Percentiles rank a stretch among this genome's conserved stretches.
These are phyloP conservation scores for Monosporascus sp. DNA, from an alignment of 2,329 filamentous ascomycete species.

Conservation along the genomic window DNA sequence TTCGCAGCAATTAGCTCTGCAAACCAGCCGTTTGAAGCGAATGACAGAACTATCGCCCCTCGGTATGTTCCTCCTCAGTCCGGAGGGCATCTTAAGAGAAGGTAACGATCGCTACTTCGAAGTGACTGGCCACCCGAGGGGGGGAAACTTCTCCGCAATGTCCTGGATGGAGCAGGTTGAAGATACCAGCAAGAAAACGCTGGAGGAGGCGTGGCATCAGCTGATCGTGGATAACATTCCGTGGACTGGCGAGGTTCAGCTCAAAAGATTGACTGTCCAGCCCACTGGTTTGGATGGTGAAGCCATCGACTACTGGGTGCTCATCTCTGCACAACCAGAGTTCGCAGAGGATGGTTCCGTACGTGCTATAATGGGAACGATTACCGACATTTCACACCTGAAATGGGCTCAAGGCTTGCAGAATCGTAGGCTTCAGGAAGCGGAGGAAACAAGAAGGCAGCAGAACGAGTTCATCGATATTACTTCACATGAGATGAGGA, in stretches of 20 bases:
- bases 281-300: slow-evolving; percentile 30
- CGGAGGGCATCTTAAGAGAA: slow-evolving; percentile 36
- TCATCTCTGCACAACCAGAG: slow-evolving; percentile 32
- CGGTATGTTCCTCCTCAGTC: slow-evolving; percentile 34
- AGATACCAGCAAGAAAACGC: slow-evolving; percentile 25
- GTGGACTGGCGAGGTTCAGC: slow-evolving; percentile 36
- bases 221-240: slow-evolving; percentile 29
- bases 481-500: slow-evolving; percentile 47
- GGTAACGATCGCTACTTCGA: slow-evolving; percentile 43
- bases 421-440: slow-evolving; percentile 29
- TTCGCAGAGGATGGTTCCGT: slow-evolving; percentile 28
- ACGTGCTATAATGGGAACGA: slow-evolving; percentile 33
- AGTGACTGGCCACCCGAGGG: slow-evolving; percentile 35
- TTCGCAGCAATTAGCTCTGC: slow-evolving; percentile 29
- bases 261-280: slow-evolving; percentile 28
- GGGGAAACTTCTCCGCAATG: slow-evolving; percentile 33
- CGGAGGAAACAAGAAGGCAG: slow-evolving; percentile 36
- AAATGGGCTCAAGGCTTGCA: slow-evolving; percentile 37
- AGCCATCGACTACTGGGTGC: slow-evolving; percentile 38
- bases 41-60: slow-evolving; percentile 33
- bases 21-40: slow-evolving; percentile 29
- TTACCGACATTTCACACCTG: slow-evolving; percentile 39
- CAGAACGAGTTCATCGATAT: slow-evolving; percentile 53
- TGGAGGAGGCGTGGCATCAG: slow-evolving; percentile 33
- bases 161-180: slow-evolving; percentile 36